These are phyloP conservation scores for Neofusicoccum umdonicola DNA, from an alignment of 2,329 filamentous ascomycete genomes.

Conservation along the genomic window DNA sequence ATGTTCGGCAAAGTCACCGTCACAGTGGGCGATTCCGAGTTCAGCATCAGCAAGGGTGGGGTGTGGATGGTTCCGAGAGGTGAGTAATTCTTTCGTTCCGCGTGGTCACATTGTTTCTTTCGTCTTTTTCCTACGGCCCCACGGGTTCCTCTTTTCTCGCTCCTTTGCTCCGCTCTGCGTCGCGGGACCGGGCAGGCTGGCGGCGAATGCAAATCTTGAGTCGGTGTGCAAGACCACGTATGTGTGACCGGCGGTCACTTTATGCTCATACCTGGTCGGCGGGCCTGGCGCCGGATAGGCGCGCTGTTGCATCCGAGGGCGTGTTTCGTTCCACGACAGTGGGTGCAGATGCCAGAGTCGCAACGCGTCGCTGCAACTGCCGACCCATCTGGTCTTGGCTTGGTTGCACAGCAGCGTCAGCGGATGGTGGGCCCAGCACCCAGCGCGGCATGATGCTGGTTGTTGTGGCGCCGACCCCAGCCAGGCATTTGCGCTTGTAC, in stretches of 20 bases:
- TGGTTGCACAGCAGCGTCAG: neutral
- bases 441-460: neutral
- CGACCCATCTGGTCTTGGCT: neutral
- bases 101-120: neutral
- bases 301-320: constrained; percentile 12
- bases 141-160: neutral
- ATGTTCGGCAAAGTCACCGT: constrained; percentile 79
- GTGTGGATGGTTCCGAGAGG: constrained; percentile 95
- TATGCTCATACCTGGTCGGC: constrained; percentile 25
- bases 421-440: neutral
- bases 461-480: constrained; percentile 1
- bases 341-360: constrained; percentile 9
- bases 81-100: constrained; percentile 49
- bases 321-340: constrained; percentile 1
- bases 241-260: constrained; percentile 32
- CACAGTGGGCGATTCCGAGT: constrained; percentile 70
- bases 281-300: constrained; percentile 7
- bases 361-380: constrained; percentile 9
- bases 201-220: constrained; percentile 15
- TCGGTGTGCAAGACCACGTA: constrained; percentile 20
- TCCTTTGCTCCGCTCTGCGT: neutral
- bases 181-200: constrained; percentile 2
- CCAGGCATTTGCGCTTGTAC: constrained; percentile 4
- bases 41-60: constrained; percentile 82
- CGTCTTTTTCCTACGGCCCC: neutral